These are phyloP conservation scores for Leccinum olivaceopallidum DNA, from an alignment of 768 basidiomycete species.

Conservation along the genomic window DNA sequence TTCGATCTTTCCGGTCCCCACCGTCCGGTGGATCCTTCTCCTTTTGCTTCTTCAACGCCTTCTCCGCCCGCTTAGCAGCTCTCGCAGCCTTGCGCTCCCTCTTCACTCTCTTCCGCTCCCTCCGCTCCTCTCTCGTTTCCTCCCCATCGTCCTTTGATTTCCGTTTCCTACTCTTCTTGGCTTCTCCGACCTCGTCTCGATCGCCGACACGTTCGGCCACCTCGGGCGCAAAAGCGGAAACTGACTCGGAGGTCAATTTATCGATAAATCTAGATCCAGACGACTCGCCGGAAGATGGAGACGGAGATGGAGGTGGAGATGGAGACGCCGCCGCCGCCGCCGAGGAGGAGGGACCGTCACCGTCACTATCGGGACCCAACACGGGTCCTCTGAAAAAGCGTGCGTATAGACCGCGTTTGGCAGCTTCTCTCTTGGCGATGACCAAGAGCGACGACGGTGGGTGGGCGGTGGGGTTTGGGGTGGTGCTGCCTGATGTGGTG, in stretches of 20 bases:
- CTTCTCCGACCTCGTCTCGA: not conserved
- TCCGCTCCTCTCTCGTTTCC: slow-evolving; percentile 21
- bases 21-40: not conserved
- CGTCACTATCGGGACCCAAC: slow-evolving; percentile 46
- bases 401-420: slow-evolving; percentile 72
- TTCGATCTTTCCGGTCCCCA: slow-evolving; percentile 1
- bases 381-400: slow-evolving; percentile 80
- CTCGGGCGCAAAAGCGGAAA: not conserved
- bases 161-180: slow-evolving; percentile 10
- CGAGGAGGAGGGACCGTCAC: not conserved
- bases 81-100: slow-evolving; percentile 23
- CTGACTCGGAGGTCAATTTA: not conserved
- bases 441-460: slow-evolving; percentile 47
- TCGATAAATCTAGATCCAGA: not conserved
- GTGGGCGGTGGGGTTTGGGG: slow-evolving; percentile 31
- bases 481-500: slow-evolving; percentile 44
- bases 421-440: slow-evolving; percentile 76
- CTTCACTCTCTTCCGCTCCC: slow-evolving; percentile 26
- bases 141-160: slow-evolving; percentile 9
- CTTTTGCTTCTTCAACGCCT: slow-evolving; percentile 1
- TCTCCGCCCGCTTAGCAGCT: slow-evolving; percentile 15
- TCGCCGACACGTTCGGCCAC: not conserved
- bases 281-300: not conserved
- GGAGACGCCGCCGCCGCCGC: not conserved
- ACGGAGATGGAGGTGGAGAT: not conserved